Conservation (phyloP, 495 filamentous ascomycete species). For the Xylaria palmicola region DNA sequence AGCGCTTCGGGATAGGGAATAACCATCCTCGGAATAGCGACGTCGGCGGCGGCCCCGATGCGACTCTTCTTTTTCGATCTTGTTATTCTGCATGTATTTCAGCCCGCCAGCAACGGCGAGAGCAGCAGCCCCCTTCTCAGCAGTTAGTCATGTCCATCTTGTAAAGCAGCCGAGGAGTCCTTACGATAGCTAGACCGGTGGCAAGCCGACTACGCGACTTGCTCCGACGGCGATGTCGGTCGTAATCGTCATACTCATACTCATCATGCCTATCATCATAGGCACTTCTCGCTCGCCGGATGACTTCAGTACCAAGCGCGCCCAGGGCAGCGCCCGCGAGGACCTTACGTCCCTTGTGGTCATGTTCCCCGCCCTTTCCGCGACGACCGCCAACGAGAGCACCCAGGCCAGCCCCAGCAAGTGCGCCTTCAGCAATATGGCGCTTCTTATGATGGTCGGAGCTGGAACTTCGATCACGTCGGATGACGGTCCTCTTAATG, state of each 20-base stretch:
- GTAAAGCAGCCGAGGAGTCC: not conserved
- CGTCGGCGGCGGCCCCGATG: conserved; percentile 70
- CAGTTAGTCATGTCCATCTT: not conserved
- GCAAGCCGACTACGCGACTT: conserved; percentile 51
- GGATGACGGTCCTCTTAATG: conserved; percentile 42
- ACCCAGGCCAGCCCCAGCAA: conserved; percentile 74
- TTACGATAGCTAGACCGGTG: conserved; percentile 70
- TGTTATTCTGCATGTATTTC: conserved; percentile 69
- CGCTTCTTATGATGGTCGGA: conserved; percentile 64
- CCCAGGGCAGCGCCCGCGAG: conserved; percentile 79
- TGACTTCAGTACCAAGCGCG: conserved; percentile 75
- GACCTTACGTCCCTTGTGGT: conserved; percentile 69
- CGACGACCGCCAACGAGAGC: conserved; percentile 71
- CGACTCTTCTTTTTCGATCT: conserved; percentile 61
- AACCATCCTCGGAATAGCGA: conserved; percentile 44
- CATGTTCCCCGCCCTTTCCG: conserved; percentile 45
- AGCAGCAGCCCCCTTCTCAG: conserved; percentile 58
- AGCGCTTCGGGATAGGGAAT: conserved; percentile 35
- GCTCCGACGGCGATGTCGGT: conserved; percentile 26
- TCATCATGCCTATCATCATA: conserved; percentile 64
- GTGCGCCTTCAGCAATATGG: conserved; percentile 82
- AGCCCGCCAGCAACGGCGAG: conserved; percentile 72
- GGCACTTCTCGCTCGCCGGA: conserved; percentile 68
- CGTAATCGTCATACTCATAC: conserved; percentile 38
- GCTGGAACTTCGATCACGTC: conserved; percentile 55